Percentiles rank a stretch among this genome's conserved stretches.
phyloP scores from a whole-genome alignment of 495 filamentous ascomycete species.

The Penicillium ochrochloron region DNA sequence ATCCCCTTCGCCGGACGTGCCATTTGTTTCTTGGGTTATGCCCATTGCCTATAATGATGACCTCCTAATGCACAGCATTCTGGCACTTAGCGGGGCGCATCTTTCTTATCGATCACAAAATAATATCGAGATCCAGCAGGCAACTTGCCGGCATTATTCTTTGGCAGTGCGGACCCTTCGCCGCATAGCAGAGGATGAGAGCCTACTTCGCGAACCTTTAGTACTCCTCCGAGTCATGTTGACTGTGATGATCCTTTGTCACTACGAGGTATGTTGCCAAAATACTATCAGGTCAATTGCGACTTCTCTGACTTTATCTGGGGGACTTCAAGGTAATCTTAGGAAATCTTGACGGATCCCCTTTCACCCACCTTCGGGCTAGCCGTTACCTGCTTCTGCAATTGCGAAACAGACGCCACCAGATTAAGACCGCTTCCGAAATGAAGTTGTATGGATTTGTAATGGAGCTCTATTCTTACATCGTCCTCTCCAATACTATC shows the following conservation, averaged over 20 bases:
- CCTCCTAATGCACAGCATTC: background rate
- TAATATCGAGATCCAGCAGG: background rate
- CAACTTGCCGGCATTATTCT: background rate
- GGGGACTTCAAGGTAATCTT: background rate
- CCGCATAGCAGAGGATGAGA: background rate
- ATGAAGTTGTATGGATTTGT: background rate
- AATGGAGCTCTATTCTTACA: background rate
- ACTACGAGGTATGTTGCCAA: background rate
- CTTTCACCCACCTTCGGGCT: background rate
- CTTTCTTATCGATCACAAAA: background rate
- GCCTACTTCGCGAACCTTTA: background rate
- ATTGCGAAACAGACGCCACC: background rate
- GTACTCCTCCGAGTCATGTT: background rate
- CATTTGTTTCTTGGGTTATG: background rate
- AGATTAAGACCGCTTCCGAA: background rate
- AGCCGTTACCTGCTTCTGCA: background rate
- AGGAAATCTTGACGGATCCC: background rate
- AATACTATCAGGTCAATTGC: too few species aligned
- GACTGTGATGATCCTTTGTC: background rate
- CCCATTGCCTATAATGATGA: conserved; percentile 3
- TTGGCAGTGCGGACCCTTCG: background rate
- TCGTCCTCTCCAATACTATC: background rate
- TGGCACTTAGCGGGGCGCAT: conserved; percentile 1
- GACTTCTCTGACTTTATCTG: background rate
- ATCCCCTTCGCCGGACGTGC: background rate